Conservation (phyloP, 805 yeast genomes). For the Kazachstania taianensis region DNA sequence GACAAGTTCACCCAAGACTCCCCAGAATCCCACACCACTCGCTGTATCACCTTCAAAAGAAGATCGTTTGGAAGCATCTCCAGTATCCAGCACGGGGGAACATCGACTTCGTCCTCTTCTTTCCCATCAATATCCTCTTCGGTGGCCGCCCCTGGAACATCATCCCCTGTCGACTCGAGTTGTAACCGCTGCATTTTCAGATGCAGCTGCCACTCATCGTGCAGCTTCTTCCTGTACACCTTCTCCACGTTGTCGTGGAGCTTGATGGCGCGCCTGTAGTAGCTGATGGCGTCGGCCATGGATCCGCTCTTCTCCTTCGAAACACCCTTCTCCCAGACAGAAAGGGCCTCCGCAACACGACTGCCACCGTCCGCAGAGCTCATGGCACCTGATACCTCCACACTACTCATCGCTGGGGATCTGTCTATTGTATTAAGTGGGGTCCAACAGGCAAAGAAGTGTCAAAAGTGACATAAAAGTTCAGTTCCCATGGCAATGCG, state of each 20-base stretch:
- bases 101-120: slow-evolving; percentile 22
- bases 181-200: slow-evolving; percentile 12
- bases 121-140: slow-evolving; percentile 7
- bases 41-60: slow-evolving; percentile 39
- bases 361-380: no score
- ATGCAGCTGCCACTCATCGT: slow-evolving; percentile 33
- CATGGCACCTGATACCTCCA: no score
- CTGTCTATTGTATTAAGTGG: no score
- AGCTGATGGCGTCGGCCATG: slow-evolving; percentile 71
- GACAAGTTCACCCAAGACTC: slow-evolving; percentile 59
- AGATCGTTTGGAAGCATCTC: slow-evolving; percentile 49
- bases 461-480: no score
- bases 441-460: no score
- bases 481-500: no score
- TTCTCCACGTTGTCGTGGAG: slow-evolving; percentile 49
- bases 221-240: slow-evolving; percentile 48
- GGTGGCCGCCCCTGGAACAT: slow-evolving; percentile 2
- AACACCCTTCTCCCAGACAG: slow-evolving; percentile 58
- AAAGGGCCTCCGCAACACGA: slow-evolving; percentile 40
- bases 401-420: no score
- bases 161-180: slow-evolving; percentile 4
- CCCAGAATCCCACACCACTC: slow-evolving; percentile 39
- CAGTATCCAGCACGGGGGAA: slow-evolving; percentile 34
- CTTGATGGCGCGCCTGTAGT: slow-evolving; percentile 62
- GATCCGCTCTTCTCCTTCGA: slow-evolving; percentile 63